Evolutionary conservation across 108 stramenopile genomes (phyloP).

Genomic region (Cyclotella sp.): DNA sequence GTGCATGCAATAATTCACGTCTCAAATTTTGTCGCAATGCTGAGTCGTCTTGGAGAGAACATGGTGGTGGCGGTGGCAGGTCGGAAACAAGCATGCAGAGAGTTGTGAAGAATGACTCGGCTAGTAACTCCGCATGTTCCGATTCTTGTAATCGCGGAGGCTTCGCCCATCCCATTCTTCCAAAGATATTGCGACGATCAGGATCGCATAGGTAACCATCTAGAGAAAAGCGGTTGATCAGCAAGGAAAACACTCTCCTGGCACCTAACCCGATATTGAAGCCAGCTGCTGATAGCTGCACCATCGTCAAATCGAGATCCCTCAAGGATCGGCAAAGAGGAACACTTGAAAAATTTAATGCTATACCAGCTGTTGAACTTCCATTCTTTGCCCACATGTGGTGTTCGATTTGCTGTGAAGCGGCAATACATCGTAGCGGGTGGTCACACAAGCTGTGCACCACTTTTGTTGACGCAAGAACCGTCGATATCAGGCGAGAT

Average conservation of each 20-base stretch:
- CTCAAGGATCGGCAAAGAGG: constrained; percentile 86
- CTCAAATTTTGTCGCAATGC: constrained; percentile 72
- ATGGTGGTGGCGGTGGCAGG: constrained; percentile 84
- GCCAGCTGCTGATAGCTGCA: constrained; percentile 87
- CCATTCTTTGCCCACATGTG: constrained; percentile 93
- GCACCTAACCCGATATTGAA: constrained; percentile 88
- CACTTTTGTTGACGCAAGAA: constrained; percentile 87
- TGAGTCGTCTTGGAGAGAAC: constrained; percentile 58
- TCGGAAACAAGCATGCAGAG: constrained; percentile 87
- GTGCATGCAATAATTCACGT: constrained; percentile 89
- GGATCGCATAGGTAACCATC: constrained; percentile 89
- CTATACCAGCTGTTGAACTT: constrained; percentile 79
- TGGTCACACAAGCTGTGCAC: constrained; percentile 88
- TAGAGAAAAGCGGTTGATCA: constrained; percentile 81
- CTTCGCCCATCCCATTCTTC: constrained; percentile 71
- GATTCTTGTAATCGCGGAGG: constrained; percentile 85
- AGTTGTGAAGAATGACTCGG: constrained; percentile 85
- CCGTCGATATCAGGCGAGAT: constrained; percentile 69
- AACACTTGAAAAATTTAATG: constrained; percentile 83
- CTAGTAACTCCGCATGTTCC: constrained; percentile 81
- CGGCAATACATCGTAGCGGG: constrained; percentile 86
- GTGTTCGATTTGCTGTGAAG: constrained; percentile 86
- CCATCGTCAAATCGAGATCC: constrained; percentile 84
- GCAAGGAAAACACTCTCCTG: constrained; percentile 69
- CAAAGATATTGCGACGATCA: constrained; percentile 62